A percentile compares a stretch with the other conserved stretches of the same genome.
Conservation (phyloP, 768 basidiomycete species). For the Macrolepiota fuliginosa region DNA sequence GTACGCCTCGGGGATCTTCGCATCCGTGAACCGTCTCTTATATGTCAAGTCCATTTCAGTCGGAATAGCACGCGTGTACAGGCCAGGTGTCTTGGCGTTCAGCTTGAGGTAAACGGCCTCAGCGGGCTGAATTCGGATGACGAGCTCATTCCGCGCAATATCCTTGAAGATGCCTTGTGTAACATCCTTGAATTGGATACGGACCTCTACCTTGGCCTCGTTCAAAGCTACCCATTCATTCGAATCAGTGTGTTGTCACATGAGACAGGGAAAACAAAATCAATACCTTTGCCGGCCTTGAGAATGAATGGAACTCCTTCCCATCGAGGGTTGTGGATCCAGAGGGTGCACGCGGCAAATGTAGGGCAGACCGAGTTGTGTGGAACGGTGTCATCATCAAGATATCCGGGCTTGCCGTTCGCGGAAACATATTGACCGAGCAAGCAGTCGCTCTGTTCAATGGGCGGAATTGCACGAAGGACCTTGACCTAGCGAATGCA, state of each 20-base stretch:
- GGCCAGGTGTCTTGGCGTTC: conserved; percentile 92
- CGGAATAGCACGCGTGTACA: conserved; percentile 86
- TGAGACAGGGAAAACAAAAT: not conserved
- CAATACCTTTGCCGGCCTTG: conserved; percentile 92
- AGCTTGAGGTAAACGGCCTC: conserved; percentile 98
- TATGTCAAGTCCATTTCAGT: conserved; percentile 99
- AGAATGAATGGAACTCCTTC: conserved; percentile 98
- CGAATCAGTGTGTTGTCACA: conserved; percentile 3
- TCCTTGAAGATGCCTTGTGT: conserved; percentile 96
- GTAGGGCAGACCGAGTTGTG: conserved; percentile 92
- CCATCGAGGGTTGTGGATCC: conserved; percentile 96
- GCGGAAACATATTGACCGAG: conserved; percentile 92
- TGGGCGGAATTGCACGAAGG: conserved; percentile 84
- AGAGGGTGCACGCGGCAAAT: conserved; percentile 85
- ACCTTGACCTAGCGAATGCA: conserved; percentile 79
- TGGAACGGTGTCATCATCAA: conserved; percentile 95
- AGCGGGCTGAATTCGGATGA: conserved; percentile 93
- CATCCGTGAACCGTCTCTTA: conserved; percentile 89
- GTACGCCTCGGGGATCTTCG: conserved; percentile 95
- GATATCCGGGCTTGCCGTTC: conserved; percentile 96
- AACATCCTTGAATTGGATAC: conserved; percentile 97
- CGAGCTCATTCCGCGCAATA: conserved; percentile 94
- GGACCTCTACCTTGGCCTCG: conserved; percentile 98
- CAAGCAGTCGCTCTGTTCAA: conserved; percentile 74
- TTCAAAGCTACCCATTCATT: conserved; percentile 67